Evolutionary conservation across 2,329 filamentous ascomycete species (phyloP), one percentile per base, ranked within the genome.

Genomic region (Botryotinia calthae): DNA sequence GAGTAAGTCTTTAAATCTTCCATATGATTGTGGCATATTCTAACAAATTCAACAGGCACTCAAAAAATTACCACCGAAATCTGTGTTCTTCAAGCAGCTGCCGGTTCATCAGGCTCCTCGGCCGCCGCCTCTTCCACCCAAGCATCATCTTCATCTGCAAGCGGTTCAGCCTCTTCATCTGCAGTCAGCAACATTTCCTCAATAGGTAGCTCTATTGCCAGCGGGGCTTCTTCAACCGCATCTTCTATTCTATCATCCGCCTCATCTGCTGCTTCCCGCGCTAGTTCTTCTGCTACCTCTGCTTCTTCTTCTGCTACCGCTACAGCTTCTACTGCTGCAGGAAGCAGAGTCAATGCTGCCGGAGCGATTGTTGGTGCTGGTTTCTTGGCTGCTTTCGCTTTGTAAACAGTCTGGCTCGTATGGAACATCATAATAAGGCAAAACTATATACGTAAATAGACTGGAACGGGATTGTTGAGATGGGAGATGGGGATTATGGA

Each of bases 361-460:
- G 76, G 74, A 51, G 65, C 46, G 1, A 64, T 76, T 16, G 72
- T 61, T 72, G 77, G 61, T 48, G 76, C 73, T 31, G 77, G 74
- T 65, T 16, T 78, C 20, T 28, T 78, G 44, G 76, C 74, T 51
- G 76, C 76, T 61, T 70, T 78, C 28, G 74, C 73, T 58, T 72
- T 78, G 70, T 79, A 76, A 72, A 34, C 20, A 22, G 28, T 16
- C 18, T 9, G 3, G 22, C n/a, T 2, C n/a, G 6, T 14, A 40
- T 42, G 14, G 25, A 18, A 22, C 51, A n/a, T 51, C 22, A 54
- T n/a, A 20, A 34, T 20, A 12, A 10, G 18, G 28, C 8, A 44
- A 69, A 25, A 51, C 20, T 51, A 12, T 56, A 42, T 40, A 25
- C 25, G 56, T 22, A 25, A 63, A 25, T 63, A 34, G 42, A 62